Evolutionary conservation across 2,329 filamentous ascomycete genomes (phyloP), one percentile per base, ranked within the genome.

Genomic region (Escovopsis weberi): DNA sequence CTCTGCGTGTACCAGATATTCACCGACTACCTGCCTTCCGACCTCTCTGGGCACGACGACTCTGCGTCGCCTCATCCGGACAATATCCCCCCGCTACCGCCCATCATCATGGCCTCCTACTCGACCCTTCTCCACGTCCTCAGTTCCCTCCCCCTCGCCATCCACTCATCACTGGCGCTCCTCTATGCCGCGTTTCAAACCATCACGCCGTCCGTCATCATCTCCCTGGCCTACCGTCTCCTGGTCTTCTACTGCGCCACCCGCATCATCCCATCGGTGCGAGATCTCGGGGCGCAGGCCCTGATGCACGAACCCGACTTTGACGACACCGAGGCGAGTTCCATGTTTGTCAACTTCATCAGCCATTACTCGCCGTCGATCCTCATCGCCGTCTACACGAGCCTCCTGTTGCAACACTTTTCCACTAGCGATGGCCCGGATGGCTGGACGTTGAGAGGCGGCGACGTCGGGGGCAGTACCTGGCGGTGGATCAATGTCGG

Each of bases 1-100:
- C 80, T 98, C 48, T 96, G 89, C 67, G 84, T 96, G 57, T 98
- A 96, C 66, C 91, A 98, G 62, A 96, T 96, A 61, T 96, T 96
- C 62, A 98, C 91, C 54, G 91, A 98, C 64, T 96, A 96, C 64
- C 78, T 89, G 51, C 87, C 91, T 3, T 88, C 84, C 4, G 78
- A 74, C n/a, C 68, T 73, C 26, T 67, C 72, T 30, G 72, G 77
- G 28, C 65, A 69, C 4, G 71, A 71, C 38, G 64, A 65, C 46
- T 60, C 68, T 40, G 62, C 66, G 30, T 59, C 64, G 2, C 56
- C 74, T 12, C 82, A 93, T 46, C 79, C 84, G n/a, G 88, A 94
- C 26, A 32, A 32, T 32, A 91, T 96, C 47, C 91, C 91, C 34
- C 91, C 91, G n/a, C 71, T 98, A 37, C 91, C 91, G 12, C 91